These are phyloP conservation scores for Dipodascopsis tothii DNA, from an alignment of 805 yeast species.

Conservation along the genomic window DNA sequence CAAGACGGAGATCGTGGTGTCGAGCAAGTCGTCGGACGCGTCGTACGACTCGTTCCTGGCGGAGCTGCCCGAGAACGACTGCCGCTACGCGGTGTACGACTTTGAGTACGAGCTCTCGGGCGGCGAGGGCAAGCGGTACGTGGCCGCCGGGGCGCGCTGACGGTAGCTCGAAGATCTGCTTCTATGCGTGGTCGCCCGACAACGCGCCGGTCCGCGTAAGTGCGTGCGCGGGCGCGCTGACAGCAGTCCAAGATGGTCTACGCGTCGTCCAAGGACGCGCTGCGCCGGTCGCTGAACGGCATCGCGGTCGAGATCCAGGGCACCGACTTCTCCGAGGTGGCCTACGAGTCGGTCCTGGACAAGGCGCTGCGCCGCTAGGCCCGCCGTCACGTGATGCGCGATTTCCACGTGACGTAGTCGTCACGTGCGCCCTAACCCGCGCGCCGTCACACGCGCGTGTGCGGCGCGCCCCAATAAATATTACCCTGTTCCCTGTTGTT, in stretches of 20 bases:
- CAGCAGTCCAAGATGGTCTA: constrained; percentile 78
- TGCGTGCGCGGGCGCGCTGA: constrained; percentile 1
- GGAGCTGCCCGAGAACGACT: constrained; percentile 88
- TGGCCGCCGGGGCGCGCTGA: constrained; percentile 33
- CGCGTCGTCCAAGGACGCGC: constrained; percentile 96
- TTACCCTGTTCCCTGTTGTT: not conserved
- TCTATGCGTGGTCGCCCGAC: constrained; percentile 94
- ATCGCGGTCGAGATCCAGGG: constrained; percentile 93
- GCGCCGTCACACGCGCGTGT: too few relatives aligned
- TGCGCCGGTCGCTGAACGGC: constrained; percentile 95
- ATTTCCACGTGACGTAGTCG: too few relatives aligned
- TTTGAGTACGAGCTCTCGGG: constrained; percentile 86
- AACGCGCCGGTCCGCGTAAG: constrained; percentile 74
- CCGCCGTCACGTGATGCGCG: too few relatives aligned
- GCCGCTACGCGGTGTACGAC: constrained; percentile 94
- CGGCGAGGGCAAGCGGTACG: constrained; percentile 90
- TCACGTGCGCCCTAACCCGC: too few relatives aligned
- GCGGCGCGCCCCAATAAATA: too few relatives aligned
- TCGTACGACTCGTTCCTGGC: constrained; percentile 82
- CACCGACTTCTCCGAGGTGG: constrained; percentile 94
- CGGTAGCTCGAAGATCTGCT: constrained; percentile 52
- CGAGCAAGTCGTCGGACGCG: constrained; percentile 63
- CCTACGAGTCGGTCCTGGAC: constrained; percentile 86
- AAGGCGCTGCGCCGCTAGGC: constrained; percentile 80
- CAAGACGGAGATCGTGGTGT: constrained; percentile 88